Conservation (phyloP, 139 green algal species). For the Yamagishiella unicocca region DNA sequence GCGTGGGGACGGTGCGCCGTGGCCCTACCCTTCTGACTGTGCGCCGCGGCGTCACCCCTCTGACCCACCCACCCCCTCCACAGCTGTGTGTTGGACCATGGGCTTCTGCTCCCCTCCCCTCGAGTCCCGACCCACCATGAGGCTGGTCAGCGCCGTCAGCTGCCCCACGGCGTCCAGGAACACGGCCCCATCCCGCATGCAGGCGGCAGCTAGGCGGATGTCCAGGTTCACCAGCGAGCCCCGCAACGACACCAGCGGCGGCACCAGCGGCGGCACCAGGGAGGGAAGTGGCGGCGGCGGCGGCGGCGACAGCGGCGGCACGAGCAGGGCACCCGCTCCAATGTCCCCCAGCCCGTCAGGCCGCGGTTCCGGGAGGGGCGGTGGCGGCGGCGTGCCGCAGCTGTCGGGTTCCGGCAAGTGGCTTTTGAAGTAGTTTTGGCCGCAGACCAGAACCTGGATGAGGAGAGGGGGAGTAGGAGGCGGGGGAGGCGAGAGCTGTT, state of each 20-base stretch:
- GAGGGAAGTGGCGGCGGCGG: neutral
- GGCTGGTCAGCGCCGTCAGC: slow-evolving; percentile 1
- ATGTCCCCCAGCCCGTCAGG: no score
- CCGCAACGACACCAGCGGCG: neutral
- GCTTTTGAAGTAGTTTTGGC: neutral
- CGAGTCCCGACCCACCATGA: neutral
- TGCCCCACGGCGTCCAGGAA: neutral
- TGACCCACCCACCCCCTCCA: no score
- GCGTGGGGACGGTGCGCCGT: no score
- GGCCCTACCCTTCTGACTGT: no score
- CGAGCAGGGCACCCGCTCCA: no score
- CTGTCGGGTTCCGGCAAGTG: neutral
- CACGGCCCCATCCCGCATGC: neutral
- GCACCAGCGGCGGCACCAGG: neutral
- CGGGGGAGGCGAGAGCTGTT: neutral
- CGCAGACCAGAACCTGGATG: neutral
- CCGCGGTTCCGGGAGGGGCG: neutral
- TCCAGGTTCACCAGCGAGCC: neutral
- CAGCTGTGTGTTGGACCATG: no score
- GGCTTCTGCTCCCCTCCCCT: no score
- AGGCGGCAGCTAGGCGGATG: neutral
- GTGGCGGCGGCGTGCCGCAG: neutral
- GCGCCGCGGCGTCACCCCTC: no score
- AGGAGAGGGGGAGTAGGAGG: neutral
- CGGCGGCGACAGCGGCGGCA: neutral